Percentiles rank a stretch among this genome's conserved stretches.
Evolutionary conservation across 1,139 yeast species (phyloP).

Genomic region (Geotrichum klebahnii): DNA sequence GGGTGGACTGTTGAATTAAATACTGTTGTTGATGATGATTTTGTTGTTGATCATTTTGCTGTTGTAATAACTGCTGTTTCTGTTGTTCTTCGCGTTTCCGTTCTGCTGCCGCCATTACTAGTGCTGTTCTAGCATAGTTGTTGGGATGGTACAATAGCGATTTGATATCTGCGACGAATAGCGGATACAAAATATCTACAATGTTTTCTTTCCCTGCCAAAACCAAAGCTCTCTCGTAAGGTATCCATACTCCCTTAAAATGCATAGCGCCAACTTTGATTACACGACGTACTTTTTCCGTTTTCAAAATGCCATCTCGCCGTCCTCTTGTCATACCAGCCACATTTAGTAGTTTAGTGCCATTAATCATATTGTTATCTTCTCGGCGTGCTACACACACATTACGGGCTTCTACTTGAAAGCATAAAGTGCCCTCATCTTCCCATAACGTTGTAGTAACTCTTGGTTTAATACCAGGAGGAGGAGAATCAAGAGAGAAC

Average conservation of each 20-base stretch:
- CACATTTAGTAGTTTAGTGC: conserved; percentile 54
- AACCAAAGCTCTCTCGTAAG: conserved; percentile 85
- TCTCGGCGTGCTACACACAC: conserved; percentile 51
- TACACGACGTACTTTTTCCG: conserved; percentile 83
- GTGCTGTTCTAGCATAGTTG: conserved; percentile 38
- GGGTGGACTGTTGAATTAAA: conserved; percentile 11
- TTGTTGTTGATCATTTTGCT: no score
- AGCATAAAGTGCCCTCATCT: conserved; percentile 88
- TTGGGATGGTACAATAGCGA: conserved; percentile 32
- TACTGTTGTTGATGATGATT: no score
- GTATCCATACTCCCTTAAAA: conserved; percentile 95
- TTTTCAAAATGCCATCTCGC: conserved; percentile 87
- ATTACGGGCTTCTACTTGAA: conserved; percentile 55
- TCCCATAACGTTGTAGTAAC: conserved; percentile 97
- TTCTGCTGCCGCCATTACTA: conserved; percentile 40
- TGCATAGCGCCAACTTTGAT: conserved; percentile 97
- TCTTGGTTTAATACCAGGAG: conserved; percentile 69
- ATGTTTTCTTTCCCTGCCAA: conserved; percentile 89
- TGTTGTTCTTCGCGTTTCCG: conserved; percentile 32
- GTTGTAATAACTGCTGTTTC: conserved; percentile 24
- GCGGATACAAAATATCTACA: conserved; percentile 77
- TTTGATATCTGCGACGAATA: conserved; percentile 70
- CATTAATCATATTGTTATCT: conserved; percentile 52
- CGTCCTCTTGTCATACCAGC: conserved; percentile 57
- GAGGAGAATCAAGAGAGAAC: no score